These are phyloP conservation scores for Leccinum fuscescens DNA, from an alignment of 1,284 basidiomycete genomes.

Conservation along the genomic window DNA sequence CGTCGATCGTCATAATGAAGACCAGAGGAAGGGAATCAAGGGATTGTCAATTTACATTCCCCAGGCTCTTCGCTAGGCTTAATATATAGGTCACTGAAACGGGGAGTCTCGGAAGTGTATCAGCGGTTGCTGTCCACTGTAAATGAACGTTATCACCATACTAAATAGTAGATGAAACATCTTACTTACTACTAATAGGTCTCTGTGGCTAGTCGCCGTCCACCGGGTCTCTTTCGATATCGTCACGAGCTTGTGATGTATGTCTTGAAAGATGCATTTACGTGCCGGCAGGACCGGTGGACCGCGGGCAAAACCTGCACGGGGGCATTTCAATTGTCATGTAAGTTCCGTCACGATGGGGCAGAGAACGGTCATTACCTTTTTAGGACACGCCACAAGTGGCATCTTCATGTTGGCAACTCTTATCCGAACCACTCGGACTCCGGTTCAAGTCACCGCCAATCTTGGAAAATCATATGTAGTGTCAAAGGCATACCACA, in stretches of 20 bases:
- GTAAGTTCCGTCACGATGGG: no score
- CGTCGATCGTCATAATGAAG: conserved; percentile 8
- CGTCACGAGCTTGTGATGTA: background rate
- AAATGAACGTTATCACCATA: background rate
- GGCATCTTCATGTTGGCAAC: no score
- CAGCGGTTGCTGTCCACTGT: background rate
- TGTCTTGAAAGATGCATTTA: background rate
- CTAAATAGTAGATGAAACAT: background rate
- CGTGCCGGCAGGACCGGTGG: background rate
- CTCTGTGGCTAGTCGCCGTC: background rate
- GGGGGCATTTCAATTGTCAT: background rate
- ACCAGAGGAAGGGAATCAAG: background rate
- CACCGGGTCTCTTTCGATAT: background rate
- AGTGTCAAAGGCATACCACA: no score
- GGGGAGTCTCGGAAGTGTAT: background rate
- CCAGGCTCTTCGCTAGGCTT: background rate
- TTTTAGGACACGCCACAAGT: no score
- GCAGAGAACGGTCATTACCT: no score
- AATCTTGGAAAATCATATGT: no score
- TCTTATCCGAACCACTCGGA: no score
- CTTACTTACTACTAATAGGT: background rate
- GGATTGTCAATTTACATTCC: no score
- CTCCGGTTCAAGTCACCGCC: no score
- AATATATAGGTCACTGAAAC: background rate
- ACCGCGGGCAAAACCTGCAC: background rate